A percentile compares a stretch with the other conserved stretches of the same genome.
Conservation (phyloP, 352 stramenopile genomes). For the Aphanomyces euteiches region DNA sequence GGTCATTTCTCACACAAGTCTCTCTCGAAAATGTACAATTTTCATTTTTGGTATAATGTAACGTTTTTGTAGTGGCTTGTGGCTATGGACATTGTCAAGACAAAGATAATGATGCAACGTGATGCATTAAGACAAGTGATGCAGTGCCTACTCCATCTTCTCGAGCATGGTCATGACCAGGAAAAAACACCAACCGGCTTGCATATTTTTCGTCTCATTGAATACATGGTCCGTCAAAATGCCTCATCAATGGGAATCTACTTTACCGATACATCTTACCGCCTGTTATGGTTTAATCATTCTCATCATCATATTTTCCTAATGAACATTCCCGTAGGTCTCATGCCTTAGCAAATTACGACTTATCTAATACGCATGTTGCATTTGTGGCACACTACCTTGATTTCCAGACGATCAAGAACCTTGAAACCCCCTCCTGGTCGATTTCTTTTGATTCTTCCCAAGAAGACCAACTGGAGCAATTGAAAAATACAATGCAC, state of each 20-base stretch:
- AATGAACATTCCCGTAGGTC: background rate
- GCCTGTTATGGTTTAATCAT: background rate
- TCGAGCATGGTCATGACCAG: conserved; percentile 1
- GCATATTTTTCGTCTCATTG: background rate
- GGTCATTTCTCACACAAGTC: background rate
- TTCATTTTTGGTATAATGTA: background rate
- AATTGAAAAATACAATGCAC: conserved; percentile 37
- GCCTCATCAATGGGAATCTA: background rate
- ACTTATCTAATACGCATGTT: conserved; percentile 5
- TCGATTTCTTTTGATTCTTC: background rate
- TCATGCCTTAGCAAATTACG: background rate
- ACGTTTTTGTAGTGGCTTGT: conserved; percentile 9
- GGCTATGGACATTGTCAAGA: background rate
- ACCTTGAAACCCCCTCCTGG: background rate
- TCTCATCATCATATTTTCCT: background rate
- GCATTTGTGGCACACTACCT: conserved; percentile 8
- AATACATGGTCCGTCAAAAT: background rate
- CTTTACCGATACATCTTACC: background rate
- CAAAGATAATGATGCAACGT: background rate
- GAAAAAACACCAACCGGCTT: background rate
- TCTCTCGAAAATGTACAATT: conserved; percentile 7
- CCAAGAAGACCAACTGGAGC: conserved; percentile 15
- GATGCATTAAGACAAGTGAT: background rate
- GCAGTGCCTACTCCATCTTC: conserved; percentile 3
- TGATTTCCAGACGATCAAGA: background rate